These are phyloP conservation scores for Lasiodiplodia hormozganensis DNA, from an alignment of 2,329 filamentous ascomycete species.

Conservation along the genomic window DNA sequence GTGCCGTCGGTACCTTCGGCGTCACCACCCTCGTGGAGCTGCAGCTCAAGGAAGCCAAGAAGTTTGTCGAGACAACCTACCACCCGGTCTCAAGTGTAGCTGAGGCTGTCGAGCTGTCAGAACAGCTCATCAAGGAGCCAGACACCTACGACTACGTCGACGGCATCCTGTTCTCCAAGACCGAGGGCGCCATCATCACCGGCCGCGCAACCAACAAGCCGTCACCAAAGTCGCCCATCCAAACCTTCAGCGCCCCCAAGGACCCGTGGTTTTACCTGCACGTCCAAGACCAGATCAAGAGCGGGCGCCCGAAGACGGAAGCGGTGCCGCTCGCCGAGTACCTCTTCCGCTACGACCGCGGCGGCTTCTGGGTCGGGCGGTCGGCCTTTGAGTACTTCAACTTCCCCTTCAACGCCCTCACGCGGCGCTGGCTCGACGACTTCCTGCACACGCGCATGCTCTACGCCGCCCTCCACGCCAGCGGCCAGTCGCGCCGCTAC, in stretches of 20 bases:
- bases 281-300: slow-evolving; percentile 38
- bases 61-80: slow-evolving; percentile 59
- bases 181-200: slow-evolving; percentile 52
- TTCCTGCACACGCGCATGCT: slow-evolving; percentile 70
- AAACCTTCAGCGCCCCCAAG: slow-evolving; percentile 50
- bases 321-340: slow-evolving; percentile 70
- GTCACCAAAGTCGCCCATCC: slow-evolving; percentile 29
- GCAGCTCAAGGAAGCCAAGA: slow-evolving; percentile 53
- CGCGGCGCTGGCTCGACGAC: slow-evolving; percentile 66
- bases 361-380: slow-evolving; percentile 71
- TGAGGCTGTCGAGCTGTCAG: slow-evolving; percentile 51
- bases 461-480: slow-evolving; percentile 70
- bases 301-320: slow-evolving; percentile 52
- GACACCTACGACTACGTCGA: slow-evolving; percentile 56
- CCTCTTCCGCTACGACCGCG: slow-evolving; percentile 74
- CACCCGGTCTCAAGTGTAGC: slow-evolving; percentile 50
- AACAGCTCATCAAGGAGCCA: slow-evolving; percentile 42
- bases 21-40: slow-evolving; percentile 66
- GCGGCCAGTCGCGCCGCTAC: slow-evolving; percentile 65
- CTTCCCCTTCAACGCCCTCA: slow-evolving; percentile 69
- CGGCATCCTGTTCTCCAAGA: slow-evolving; percentile 56
- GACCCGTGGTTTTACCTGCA: slow-evolving; percentile 62
- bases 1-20: slow-evolving; percentile 71
- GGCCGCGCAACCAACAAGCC: slow-evolving; percentile 49
- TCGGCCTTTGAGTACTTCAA: slow-evolving; percentile 70